phyloP scores from a whole-genome alignment of 176 grass and related monocot genomes.

The Triticum urartu region DNA sequence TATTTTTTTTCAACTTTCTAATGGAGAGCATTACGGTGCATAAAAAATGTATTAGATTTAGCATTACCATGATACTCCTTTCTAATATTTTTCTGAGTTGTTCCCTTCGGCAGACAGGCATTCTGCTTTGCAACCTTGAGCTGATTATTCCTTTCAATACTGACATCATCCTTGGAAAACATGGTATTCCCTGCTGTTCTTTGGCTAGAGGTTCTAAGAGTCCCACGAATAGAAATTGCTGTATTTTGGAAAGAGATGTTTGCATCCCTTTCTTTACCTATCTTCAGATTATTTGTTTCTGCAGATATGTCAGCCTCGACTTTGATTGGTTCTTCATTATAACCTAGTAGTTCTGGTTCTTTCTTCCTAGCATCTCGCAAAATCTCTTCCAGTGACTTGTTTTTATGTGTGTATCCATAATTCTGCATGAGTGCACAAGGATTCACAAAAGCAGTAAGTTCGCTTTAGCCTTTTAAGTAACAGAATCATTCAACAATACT shows the following conservation, averaged over 20 bases:
- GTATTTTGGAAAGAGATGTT: slow-evolving; percentile 12
- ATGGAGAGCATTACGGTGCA: slow-evolving; percentile 7
- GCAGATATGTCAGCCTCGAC: slow-evolving; percentile 38
- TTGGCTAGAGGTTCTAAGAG: slow-evolving; percentile 11
- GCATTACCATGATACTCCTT: slow-evolving; percentile 46
- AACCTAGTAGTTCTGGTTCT: slow-evolving; percentile 74
- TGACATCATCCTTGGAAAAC: slow-evolving; percentile 26
- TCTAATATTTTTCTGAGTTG: slow-evolving; percentile 28
- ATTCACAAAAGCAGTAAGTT: slow-evolving; percentile 23
- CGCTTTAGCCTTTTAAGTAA: slow-evolving; percentile 28
- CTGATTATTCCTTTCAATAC: slow-evolving; percentile 22
- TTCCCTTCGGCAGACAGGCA: slow-evolving; percentile 7
- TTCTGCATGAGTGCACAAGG: slow-evolving; percentile 40
- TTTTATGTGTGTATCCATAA: slow-evolving; percentile 79
- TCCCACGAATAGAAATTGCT: not conserved
- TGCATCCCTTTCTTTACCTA: slow-evolving; percentile 18
- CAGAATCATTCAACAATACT: slow-evolving; percentile 3
- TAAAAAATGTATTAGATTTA: slow-evolving; percentile 14
- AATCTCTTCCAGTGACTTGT: slow-evolving; percentile 81
- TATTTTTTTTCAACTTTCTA: slow-evolving; percentile 6
- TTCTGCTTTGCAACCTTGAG: slow-evolving; percentile 18
- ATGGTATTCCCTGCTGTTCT: slow-evolving; percentile 21
- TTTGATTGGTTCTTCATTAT: slow-evolving; percentile 76
- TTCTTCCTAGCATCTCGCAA: slow-evolving; percentile 53
- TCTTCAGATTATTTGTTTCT: slow-evolving; percentile 25